Conservation (phyloP, 2,329 filamentous ascomycete genomes). For the Stagonosporopsis cucurbitacearum region DNA sequence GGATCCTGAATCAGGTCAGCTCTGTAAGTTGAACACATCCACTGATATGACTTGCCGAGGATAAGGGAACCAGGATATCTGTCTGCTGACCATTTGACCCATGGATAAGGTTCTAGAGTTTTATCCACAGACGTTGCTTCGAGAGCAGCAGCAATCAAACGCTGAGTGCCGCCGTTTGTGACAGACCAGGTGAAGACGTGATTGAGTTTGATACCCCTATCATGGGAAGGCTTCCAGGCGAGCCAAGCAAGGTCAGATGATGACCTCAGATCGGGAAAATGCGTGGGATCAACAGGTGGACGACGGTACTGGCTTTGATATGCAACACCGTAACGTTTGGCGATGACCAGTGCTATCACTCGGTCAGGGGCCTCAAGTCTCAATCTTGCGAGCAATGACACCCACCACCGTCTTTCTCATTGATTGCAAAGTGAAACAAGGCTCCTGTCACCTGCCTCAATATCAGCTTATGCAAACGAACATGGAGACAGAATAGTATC, state of each 20-base stretch:
- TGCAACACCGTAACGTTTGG: constrained; percentile 6
- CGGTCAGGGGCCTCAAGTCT: background rate
- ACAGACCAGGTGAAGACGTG: constrained; percentile 11
- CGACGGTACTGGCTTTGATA: constrained; percentile 8
- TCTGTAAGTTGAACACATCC: background rate
- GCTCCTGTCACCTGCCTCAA: constrained; percentile 1
- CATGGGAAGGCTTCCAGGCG: constrained; percentile 9
- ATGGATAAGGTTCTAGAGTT: constrained; percentile 6
- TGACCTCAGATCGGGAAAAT: background rate
- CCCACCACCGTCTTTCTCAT: constrained; percentile 9
- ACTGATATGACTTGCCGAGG: background rate
- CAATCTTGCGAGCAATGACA: background rate
- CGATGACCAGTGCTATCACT: background rate
- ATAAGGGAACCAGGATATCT: background rate
- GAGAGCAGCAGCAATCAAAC: constrained; percentile 5
- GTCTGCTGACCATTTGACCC: background rate
- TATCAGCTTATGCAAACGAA: background rate
- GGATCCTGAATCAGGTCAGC: constrained; percentile 1
- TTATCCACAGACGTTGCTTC: background rate
- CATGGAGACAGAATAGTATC: background rate
- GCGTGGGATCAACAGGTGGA: background rate
- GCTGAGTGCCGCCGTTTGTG: background rate
- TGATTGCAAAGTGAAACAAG: constrained; percentile 7
- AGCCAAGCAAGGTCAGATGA: constrained; percentile 12
- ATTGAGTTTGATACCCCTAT: constrained; percentile 8